A percentile compares a stretch with the other conserved stretches of the same genome.
Conservation (phyloP, 371 early-diverging fungal species). For the Mucor piriformis region DNA sequence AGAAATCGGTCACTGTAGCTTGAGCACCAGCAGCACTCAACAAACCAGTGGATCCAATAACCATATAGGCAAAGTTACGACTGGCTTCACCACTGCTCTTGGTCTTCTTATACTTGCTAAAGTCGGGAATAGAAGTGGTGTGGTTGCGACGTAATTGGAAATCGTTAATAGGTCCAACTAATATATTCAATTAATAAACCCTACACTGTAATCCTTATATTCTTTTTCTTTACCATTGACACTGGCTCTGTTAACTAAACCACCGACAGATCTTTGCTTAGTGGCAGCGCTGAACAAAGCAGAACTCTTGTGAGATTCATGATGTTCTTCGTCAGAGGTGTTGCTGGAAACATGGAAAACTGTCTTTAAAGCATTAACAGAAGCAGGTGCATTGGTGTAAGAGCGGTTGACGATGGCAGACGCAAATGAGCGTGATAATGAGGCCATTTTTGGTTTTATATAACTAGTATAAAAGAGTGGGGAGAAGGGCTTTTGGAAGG, state of each 20-base stretch:
- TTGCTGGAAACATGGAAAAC: slow-evolving; percentile 29
- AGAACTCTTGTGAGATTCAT: slow-evolving; percentile 24
- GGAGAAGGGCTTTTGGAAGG: slow-evolving; percentile 9
- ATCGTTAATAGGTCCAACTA: slow-evolving; percentile 40
- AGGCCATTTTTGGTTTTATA: slow-evolving; percentile 39
- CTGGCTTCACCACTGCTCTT: slow-evolving; percentile 67
- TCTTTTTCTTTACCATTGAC: slow-evolving; percentile 33
- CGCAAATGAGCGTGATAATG: slow-evolving; percentile 53
- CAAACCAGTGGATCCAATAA: slow-evolving; percentile 92
- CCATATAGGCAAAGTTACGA: slow-evolving; percentile 88
- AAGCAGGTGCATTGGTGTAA: slow-evolving; percentile 49
- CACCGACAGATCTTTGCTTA: slow-evolving; percentile 42
- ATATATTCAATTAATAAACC: neutral
- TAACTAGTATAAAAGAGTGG: slow-evolving; percentile 12
- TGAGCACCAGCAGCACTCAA: slow-evolving; percentile 89
- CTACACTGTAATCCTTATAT: neutral
- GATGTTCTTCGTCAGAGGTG: slow-evolving; percentile 47
- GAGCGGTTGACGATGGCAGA: slow-evolving; percentile 51
- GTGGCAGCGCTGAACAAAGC: slow-evolving; percentile 35
- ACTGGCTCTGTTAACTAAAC: slow-evolving; percentile 35
- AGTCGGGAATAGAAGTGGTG: slow-evolving; percentile 69
- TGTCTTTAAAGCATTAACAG: slow-evolving; percentile 47
- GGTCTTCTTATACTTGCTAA: slow-evolving; percentile 66
- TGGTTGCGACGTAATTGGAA: slow-evolving; percentile 61
- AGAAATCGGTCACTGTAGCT: slow-evolving; percentile 89